phyloP scores from a whole-genome alignment of 345 rosid genomes.

The Litchi chinensis region DNA sequence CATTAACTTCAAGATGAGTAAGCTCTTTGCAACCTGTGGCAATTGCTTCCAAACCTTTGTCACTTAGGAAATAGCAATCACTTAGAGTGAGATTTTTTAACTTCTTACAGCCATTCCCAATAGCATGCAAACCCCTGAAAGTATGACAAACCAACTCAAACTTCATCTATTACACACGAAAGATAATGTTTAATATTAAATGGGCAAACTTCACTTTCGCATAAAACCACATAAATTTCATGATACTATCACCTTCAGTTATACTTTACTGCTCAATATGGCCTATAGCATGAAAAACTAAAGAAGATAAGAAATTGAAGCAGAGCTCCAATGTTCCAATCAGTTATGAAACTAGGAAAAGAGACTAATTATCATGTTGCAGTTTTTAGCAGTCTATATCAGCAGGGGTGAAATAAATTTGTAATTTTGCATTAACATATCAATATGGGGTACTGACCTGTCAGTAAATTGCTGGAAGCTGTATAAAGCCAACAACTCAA shows the following conservation, averaged over 20 bases:
- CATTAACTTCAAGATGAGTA: slow-evolving; percentile 84
- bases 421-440: slow-evolving; percentile 2
- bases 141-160: slow-evolving; percentile 26
- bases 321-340: neutral
- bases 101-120: slow-evolving; percentile 82
- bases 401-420: neutral
- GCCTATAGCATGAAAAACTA: neutral
- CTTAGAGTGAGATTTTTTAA: slow-evolving; percentile 72
- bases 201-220: slow-evolving; percentile 1
- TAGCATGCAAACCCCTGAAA: slow-evolving; percentile 75
- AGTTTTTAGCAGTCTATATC: neutral
- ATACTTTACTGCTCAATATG: neutral
- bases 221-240: neutral
- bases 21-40: slow-evolving; percentile 79
- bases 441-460: slow-evolving; percentile 46
- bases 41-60: slow-evolving; percentile 78
- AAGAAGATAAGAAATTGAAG: neutral
- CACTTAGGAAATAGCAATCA: slow-evolving; percentile 79
- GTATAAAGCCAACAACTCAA: slow-evolving; percentile 77
- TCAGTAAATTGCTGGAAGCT: slow-evolving; percentile 83
- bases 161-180: slow-evolving; percentile 6
- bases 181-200: neutral
- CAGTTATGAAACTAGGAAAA: slow-evolving; percentile 7
- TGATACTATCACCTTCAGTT: neutral
- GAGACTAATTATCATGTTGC: neutral